phyloP scores from a whole-genome alignment of 1,139 yeast genomes.

The Kazachstania sp. region DNA sequence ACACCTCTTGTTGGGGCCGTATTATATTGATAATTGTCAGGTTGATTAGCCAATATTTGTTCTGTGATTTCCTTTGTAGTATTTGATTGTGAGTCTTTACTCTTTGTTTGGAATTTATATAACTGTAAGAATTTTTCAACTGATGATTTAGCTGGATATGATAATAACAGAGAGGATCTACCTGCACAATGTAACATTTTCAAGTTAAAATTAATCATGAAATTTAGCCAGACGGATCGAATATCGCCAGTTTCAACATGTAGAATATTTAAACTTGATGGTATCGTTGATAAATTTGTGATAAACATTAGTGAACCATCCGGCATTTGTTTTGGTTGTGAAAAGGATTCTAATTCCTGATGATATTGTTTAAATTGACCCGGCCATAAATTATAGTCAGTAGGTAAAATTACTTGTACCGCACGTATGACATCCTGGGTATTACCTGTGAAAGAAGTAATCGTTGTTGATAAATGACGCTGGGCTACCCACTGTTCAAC shows the following conservation, averaged over 20 bases:
- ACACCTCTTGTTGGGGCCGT: not conserved
- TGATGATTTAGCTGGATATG: constrained; percentile 65
- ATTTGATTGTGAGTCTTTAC: not conserved
- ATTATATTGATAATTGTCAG: constrained; percentile 1
- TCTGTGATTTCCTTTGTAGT: not conserved
- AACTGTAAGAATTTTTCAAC: constrained; percentile 77
- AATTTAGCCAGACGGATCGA: constrained; percentile 43
- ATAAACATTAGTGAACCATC: constrained; percentile 55
- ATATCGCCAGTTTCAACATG: constrained; percentile 63
- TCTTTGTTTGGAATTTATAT: constrained; percentile 41
- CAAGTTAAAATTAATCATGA: constrained; percentile 67
- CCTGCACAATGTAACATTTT: constrained; percentile 79
- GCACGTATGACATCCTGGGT: constrained; percentile 53
- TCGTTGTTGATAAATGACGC: constrained; percentile 56
- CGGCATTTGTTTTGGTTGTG: constrained; percentile 43
- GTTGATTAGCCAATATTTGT: not conserved
- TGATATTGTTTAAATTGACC: constrained; percentile 50
- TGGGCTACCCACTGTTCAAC: constrained; percentile 92
- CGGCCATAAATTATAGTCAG: constrained; percentile 52
- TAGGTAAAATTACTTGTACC: constrained; percentile 51
- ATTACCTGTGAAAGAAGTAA: constrained; percentile 83
- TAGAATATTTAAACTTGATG: constrained; percentile 63
- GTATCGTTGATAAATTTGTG: constrained; percentile 71
- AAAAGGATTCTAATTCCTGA: constrained; percentile 52
- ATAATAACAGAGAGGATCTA: constrained; percentile 62